phyloP scores from a whole-genome alignment of 257 asterid genomes.

The Solanum dulcamara region DNA sequence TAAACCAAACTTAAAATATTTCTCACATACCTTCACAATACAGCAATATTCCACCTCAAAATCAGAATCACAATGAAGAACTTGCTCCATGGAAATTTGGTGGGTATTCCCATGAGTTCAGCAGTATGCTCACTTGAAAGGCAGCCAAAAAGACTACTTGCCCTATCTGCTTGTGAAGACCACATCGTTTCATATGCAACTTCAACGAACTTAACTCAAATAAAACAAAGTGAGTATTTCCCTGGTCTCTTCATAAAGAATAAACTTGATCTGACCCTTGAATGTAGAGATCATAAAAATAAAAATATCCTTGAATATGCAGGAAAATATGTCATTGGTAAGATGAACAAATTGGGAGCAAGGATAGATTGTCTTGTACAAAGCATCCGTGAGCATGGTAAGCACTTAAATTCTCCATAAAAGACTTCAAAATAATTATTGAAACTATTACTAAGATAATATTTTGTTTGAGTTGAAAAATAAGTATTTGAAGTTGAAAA shows the following conservation, averaged over 20 bases:
- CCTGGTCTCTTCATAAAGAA: not conserved
- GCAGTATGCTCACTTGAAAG: not conserved
- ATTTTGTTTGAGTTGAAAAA: not conserved
- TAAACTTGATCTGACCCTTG: not conserved
- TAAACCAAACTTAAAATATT: not conserved
- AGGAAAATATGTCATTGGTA: not conserved
- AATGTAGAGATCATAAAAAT: not conserved
- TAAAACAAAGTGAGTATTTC: not conserved
- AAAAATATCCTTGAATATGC: not conserved
- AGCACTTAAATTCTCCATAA: not conserved
- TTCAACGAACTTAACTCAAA: not conserved
- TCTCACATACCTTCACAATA: not conserved
- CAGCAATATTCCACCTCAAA: not conserved
- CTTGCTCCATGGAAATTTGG: not conserved
- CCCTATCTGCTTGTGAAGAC: not conserved
- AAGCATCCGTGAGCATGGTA: slow-evolving; percentile 39
- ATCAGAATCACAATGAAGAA: not conserved
- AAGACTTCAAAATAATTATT: not conserved
- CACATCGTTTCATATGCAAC: not conserved
- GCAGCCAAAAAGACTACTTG: not conserved
- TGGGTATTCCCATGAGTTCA: not conserved
- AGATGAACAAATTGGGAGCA: slow-evolving; percentile 8
- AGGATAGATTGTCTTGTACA: slow-evolving; percentile 25
- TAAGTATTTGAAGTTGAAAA: not conserved
- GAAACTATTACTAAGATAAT: not conserved